Base-by-base conservation (phyloP, 176 grass and related monocot genomes). In the Lolium multiflorum region DNA sequence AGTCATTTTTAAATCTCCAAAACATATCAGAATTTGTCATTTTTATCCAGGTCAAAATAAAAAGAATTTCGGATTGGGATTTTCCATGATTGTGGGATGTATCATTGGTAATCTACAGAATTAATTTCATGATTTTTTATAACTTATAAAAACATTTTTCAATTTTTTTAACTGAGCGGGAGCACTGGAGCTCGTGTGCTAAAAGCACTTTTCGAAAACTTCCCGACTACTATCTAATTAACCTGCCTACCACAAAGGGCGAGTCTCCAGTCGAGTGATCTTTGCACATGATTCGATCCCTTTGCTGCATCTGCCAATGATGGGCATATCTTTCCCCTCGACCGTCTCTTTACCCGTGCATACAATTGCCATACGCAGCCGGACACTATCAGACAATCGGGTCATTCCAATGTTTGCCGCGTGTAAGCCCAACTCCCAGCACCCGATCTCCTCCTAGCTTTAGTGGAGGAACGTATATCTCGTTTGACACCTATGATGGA, bases 221-320 rank as follows among this genome's bases (percentile, higher is more conserved):
- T n/a, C 28, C 2, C 21, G 18, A 9, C 44, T 8, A 46, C 4
- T 62, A 26, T 6, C 1, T 64, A 12, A 64, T 14, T 28, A 64
- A 28, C 61, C 61, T 62, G 10, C 65, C 31, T 9, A 69, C 14
- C 31, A 69, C 31, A 69, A 20, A 69, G 65, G 15, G 21, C 2
- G 21, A 24, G 18, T 3, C 2, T 67, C 28, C 5, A 3, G 0
- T 13, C 31, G 13, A 1, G 28, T 18, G 68, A 43, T 18, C 69
- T 75, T 75, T 75, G 72, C 22, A 75, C 14, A 51, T 5, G 72
- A 75, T 75, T 75, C 72, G 72, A 52, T 75, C 14, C 63, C 12
- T 14, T 66, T 15, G 5, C 62, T 65, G 13, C 13, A 31, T 35
- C 13, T 65, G 25, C 63, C 48, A 75, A 52, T 75, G 4, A 52